Percentiles rank a stretch among this genome's conserved stretches.
phyloP scores from a whole-genome alignment of 2,329 filamentous ascomycete genomes.

The Aspergillus thermomutatus region DNA sequence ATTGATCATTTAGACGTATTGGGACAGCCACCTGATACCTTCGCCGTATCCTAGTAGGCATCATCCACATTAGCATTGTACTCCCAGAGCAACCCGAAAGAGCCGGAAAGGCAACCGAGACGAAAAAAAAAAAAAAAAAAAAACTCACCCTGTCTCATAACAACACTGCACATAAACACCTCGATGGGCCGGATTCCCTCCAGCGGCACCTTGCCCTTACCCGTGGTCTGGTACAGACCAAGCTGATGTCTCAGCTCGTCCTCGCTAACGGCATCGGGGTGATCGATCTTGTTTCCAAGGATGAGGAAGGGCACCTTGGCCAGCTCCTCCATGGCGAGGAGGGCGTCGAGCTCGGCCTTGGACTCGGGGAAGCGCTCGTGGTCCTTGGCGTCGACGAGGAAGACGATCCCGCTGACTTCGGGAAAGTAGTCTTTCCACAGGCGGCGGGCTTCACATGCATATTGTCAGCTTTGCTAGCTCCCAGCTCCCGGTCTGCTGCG shows the following conservation, averaged over 20 bases:
- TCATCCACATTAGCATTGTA: conserved; percentile 6
- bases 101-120: background rate
- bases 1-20: conserved; percentile 68
- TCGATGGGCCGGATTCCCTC: conserved; percentile 94
- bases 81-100: background rate
- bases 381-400: conserved; percentile 97
- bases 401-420: conserved; percentile 93
- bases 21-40: conserved; percentile 85
- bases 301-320: conserved; percentile 93
- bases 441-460: conserved; percentile 62
- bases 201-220: conserved; percentile 89
- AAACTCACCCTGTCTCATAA: conserved; percentile 83
- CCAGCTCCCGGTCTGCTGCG: background rate
- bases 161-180: conserved; percentile 98
- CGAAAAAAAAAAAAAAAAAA: background rate
- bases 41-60: conserved; percentile 69
- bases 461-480: background rate
- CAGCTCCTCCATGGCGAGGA: conserved; percentile 95
- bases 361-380: conserved; percentile 90
- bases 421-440: conserved; percentile 98
- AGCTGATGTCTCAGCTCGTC: conserved; percentile 90
- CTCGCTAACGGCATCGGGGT: conserved; percentile 91
- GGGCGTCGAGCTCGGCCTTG: conserved; percentile 94
- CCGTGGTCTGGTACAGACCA: conserved; percentile 92
- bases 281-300: conserved; percentile 99